Percentiles rank a stretch among this genome's conserved stretches.
These are phyloP conservation scores for Diplodia seriata DNA, from an alignment of 2,329 filamentous ascomycete species.

Conservation along the genomic window DNA sequence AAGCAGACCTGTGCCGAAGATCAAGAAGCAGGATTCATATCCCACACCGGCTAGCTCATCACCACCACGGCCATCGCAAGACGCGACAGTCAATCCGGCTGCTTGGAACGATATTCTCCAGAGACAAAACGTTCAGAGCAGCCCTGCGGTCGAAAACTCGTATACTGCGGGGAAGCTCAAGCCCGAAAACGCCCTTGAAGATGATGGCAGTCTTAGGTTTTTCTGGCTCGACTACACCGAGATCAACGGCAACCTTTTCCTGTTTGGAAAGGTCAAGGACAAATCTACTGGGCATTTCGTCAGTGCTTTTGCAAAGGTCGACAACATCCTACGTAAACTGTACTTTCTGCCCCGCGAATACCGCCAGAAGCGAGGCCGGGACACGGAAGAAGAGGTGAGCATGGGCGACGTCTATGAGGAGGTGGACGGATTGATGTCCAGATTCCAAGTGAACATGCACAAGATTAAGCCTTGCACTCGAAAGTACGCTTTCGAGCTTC, in stretches of 20 bases:
- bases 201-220: slow-evolving; percentile 88
- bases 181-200: slow-evolving; percentile 85
- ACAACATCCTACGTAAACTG: slow-evolving; percentile 90
- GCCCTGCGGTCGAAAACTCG: slow-evolving; percentile 67
- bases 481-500: slow-evolving; percentile 95
- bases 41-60: slow-evolving; percentile 80
- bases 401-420: slow-evolving; percentile 92
- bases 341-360: slow-evolving; percentile 86
- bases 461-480: slow-evolving; percentile 90
- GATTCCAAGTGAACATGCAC: slow-evolving; percentile 82
- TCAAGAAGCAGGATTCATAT: slow-evolving; percentile 68
- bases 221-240: slow-evolving; percentile 99
- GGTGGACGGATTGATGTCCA: slow-evolving; percentile 86
- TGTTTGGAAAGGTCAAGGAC: slow-evolving; percentile 96
- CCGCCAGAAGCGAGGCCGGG: slow-evolving; percentile 64
- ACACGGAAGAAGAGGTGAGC: slow-evolving; percentile 78
- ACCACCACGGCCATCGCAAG: slow-evolving; percentile 66
- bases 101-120: slow-evolving; percentile 88
- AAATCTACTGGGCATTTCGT: slow-evolving; percentile 79
- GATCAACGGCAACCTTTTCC: slow-evolving; percentile 85
- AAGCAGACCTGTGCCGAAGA: slow-evolving; percentile 76
- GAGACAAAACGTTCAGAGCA: slow-evolving; percentile 84
- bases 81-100: slow-evolving; percentile 72
- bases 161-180: slow-evolving; percentile 79
- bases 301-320: slow-evolving; percentile 94